Evolutionary conservation across 2,329 filamentous ascomycete genomes (phyloP).

Genomic region (Penicillium hordei): DNA sequence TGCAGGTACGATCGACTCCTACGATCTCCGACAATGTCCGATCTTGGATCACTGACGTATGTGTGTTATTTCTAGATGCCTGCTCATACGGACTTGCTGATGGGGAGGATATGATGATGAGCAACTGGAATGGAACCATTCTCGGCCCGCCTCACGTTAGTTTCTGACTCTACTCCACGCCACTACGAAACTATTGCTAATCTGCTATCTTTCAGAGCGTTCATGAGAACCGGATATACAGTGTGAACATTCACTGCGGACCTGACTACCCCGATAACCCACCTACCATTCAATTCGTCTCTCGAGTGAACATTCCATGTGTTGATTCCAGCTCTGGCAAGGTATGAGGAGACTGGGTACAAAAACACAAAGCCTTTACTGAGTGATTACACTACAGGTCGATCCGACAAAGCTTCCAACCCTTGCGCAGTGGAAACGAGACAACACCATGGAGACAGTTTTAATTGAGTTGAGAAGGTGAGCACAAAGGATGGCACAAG

Average conservation of each 20-base stretch:
- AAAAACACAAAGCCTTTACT: background rate
- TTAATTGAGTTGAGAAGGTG: constrained; percentile 81
- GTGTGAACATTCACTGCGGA: constrained; percentile 93
- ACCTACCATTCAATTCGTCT: constrained; percentile 87
- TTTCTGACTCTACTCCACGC: constrained; percentile 16
- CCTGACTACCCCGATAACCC: constrained; percentile 84
- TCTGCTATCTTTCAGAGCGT: constrained; percentile 62
- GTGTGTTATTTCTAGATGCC: constrained; percentile 62
- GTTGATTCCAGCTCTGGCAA: constrained; percentile 77
- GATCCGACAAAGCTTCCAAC: constrained; percentile 82
- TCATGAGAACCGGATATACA: constrained; percentile 99
- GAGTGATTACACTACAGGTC: constrained; percentile 54
- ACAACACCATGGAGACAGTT: constrained; percentile 93
- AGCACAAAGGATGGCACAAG: constrained; percentile 18
- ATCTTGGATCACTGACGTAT: constrained; percentile 24
- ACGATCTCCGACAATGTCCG: constrained; percentile 7
- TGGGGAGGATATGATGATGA: constrained; percentile 92
- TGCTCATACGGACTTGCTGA: constrained; percentile 96
- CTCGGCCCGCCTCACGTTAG: constrained; percentile 92
- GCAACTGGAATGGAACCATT: constrained; percentile 98
- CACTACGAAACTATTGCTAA: constrained; percentile 16
- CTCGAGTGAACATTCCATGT: constrained; percentile 93
- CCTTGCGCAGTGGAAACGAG: constrained; percentile 83
- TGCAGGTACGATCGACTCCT: constrained; percentile 57
- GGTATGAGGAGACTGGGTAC: constrained; percentile 46